A percentile compares a stretch with the other conserved stretches of the same genome.
These are phyloP conservation scores for Diversispora epigaea DNA, from an alignment of 192 early-diverging fungal species.

Conservation along the genomic window DNA sequence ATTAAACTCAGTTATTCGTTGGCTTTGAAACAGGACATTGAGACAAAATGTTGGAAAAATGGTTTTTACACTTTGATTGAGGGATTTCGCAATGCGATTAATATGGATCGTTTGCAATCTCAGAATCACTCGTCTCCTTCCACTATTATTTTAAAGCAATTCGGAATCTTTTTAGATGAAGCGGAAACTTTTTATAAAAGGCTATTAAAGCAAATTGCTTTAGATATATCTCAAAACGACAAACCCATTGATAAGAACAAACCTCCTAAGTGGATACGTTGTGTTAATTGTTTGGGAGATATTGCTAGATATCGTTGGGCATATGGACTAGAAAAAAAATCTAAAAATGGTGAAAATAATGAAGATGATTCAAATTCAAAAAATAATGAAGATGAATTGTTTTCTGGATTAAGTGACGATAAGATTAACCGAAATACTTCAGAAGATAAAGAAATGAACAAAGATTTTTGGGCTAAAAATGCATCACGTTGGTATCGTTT, in stretches of 20 bases:
- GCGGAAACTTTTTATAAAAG: conserved; percentile 51
- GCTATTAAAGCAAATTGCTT: conserved; percentile 38
- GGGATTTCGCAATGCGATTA: conserved; percentile 49
- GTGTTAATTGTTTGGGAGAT: conserved; percentile 50
- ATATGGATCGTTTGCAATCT: conserved; percentile 30
- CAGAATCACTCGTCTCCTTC: conserved; percentile 31
- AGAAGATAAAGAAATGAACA: conserved; percentile 32
- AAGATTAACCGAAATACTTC: no score
- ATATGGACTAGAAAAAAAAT: no score
- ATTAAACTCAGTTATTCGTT: conserved; percentile 47
- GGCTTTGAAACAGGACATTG: conserved; percentile 55
- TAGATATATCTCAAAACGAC: conserved; percentile 22
- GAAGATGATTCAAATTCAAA: no score
- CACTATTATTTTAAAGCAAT: conserved; percentile 38
- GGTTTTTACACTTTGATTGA: conserved; percentile 55
- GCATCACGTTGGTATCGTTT: conserved; percentile 39
- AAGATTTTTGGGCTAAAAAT: conserved; percentile 34
- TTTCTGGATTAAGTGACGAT: no score
- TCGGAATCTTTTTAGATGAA: conserved; percentile 44
- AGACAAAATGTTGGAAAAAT: conserved; percentile 54
- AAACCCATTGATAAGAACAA: conserved; percentile 20
- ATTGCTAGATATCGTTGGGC: conserved; percentile 54
- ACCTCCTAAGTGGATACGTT: conserved; percentile 49
- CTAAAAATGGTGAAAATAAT: no score
- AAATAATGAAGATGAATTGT: no score